Evolutionary conservation across 2,329 filamentous ascomycete species (phyloP).

Genomic region (Pseudogymnoascus sp.): DNA sequence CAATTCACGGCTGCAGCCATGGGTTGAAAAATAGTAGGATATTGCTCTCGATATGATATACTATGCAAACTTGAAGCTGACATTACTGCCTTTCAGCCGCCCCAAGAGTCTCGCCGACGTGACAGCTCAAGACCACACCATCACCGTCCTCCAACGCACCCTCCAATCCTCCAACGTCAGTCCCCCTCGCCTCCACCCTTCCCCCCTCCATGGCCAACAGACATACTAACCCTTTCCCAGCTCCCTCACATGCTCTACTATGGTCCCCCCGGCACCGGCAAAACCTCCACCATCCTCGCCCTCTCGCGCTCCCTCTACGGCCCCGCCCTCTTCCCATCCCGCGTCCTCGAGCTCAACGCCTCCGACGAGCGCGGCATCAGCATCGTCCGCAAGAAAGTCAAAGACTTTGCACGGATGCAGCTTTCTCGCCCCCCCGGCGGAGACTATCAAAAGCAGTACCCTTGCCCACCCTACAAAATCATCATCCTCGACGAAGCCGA

Average conservation of each 20-base stretch:
- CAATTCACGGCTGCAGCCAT: slow-evolving; percentile 66
- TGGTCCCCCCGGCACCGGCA: slow-evolving; percentile 91
- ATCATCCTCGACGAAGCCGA: slow-evolving; percentile 98
- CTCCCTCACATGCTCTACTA: slow-evolving; percentile 99
- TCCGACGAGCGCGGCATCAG: slow-evolving; percentile 97
- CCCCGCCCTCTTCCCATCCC: slow-evolving; percentile 81
- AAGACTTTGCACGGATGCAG: slow-evolving; percentile 94
- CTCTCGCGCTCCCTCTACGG: slow-evolving; percentile 96
- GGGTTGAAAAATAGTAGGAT: slow-evolving; percentile 96
- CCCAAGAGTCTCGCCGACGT: slow-evolving; percentile 93
- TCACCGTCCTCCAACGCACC: slow-evolving; percentile 83
- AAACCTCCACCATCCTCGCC: slow-evolving; percentile 95
- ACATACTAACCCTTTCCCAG: slow-evolving; percentile 32
- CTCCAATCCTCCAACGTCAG: slow-evolving; percentile 85
- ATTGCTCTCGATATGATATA: neutral
- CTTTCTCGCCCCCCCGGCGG: slow-evolving; percentile 60
- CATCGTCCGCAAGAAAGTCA: slow-evolving; percentile 96
- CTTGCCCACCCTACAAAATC: slow-evolving; percentile 97
- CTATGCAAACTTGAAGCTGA: slow-evolving; percentile 23
- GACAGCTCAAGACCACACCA: slow-evolving; percentile 93
- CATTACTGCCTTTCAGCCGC: slow-evolving; percentile 48
- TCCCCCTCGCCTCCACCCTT: slow-evolving; percentile 1
- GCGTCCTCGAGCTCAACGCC: slow-evolving; percentile 98
- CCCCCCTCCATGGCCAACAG: neutral
- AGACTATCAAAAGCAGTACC: slow-evolving; percentile 59